Percentiles rank a stretch among this genome's conserved stretches.
Conservation (phyloP, 2,329 filamentous ascomycete species). For the Fusarium algeriense region DNA sequence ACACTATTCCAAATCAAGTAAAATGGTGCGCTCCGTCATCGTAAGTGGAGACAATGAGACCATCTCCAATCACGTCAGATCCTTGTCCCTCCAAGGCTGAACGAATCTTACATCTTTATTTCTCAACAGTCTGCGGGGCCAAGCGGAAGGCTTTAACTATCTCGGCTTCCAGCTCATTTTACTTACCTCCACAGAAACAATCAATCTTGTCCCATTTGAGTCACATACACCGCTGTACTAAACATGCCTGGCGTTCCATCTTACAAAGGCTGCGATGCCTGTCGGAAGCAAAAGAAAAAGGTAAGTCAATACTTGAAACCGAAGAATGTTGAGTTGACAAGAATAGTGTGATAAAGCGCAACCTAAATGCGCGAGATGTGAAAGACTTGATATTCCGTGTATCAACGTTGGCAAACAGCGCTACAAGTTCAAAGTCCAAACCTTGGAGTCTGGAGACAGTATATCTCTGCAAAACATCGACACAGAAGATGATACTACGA, state of each 20-base stretch:
- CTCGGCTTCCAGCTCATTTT: background rate
- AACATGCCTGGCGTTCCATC: slow-evolving; percentile 66
- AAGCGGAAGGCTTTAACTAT: slow-evolving; percentile 13
- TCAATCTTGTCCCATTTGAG: slow-evolving; percentile 35
- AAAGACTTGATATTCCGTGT: slow-evolving; percentile 59
- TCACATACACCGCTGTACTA: slow-evolving; percentile 37
- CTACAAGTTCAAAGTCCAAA: slow-evolving; percentile 62
- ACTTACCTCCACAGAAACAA: background rate
- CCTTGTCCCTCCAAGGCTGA: slow-evolving; percentile 15
- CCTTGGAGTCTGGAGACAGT: slow-evolving; percentile 13
- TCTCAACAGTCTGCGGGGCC: slow-evolving; percentile 25
- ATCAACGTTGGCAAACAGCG: slow-evolving; percentile 60
- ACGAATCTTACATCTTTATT: slow-evolving; percentile 4
- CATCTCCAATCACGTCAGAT: slow-evolving; percentile 21
- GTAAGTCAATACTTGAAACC: slow-evolving; percentile 44
- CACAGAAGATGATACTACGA: slow-evolving; percentile 13
- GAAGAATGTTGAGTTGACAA: background rate
- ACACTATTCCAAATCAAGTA: slow-evolving; percentile 28
- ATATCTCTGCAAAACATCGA: slow-evolving; percentile 11
- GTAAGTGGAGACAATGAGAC: background rate
- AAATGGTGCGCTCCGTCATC: slow-evolving; percentile 28
- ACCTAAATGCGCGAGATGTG: slow-evolving; percentile 60
- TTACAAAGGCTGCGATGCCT: slow-evolving; percentile 63
- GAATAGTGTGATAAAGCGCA: slow-evolving; percentile 60
- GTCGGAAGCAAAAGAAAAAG: slow-evolving; percentile 67